phyloP scores from a whole-genome alignment of 2,329 filamentous ascomycete genomes.

The Phyllosticta paracitricarpa region DNA sequence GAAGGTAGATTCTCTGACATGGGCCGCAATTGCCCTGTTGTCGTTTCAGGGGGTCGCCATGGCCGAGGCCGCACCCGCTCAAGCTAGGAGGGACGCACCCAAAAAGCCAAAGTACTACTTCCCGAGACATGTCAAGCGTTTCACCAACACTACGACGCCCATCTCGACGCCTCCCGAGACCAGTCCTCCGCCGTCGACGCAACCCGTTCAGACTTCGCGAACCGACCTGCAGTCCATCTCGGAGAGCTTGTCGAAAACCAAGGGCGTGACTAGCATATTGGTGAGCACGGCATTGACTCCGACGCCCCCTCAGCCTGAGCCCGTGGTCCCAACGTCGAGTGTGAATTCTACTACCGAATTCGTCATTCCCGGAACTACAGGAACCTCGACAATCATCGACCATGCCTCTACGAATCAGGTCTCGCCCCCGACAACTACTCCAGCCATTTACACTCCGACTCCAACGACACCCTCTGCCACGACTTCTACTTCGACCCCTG shows the following conservation, averaged over 20 bases:
- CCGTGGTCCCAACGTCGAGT: not conserved
- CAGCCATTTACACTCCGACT: constrained; percentile 1
- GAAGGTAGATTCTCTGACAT: constrained; percentile 35
- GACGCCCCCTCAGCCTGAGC: not conserved
- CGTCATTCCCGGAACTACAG: not conserved
- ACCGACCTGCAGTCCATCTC: constrained; percentile 20
- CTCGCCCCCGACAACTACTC: constrained; percentile 1
- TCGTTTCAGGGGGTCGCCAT: constrained; percentile 33
- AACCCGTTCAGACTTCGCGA: constrained; percentile 4
- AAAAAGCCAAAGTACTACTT: constrained; percentile 37
- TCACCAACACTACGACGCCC: constrained; percentile 25
- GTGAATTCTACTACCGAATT: not conserved
- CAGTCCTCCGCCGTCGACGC: constrained; percentile 7
- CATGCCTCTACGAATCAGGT: constrained; percentile 16
- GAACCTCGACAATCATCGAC: constrained; percentile 13
- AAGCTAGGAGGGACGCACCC: constrained; percentile 21
- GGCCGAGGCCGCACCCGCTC: constrained; percentile 40
- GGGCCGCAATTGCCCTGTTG: constrained; percentile 36
- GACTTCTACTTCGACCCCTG: constrained; percentile 1
- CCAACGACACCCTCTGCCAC: not conserved
- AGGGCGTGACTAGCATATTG: constrained; percentile 2
- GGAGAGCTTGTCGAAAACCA: constrained; percentile 17
- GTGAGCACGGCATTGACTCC: constrained; percentile 11
- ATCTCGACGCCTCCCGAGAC: constrained; percentile 1
- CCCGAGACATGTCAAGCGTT: constrained; percentile 36